Conservation (phyloP, 305 asterid genomes). For the Euphrasia arctica region DNA sequence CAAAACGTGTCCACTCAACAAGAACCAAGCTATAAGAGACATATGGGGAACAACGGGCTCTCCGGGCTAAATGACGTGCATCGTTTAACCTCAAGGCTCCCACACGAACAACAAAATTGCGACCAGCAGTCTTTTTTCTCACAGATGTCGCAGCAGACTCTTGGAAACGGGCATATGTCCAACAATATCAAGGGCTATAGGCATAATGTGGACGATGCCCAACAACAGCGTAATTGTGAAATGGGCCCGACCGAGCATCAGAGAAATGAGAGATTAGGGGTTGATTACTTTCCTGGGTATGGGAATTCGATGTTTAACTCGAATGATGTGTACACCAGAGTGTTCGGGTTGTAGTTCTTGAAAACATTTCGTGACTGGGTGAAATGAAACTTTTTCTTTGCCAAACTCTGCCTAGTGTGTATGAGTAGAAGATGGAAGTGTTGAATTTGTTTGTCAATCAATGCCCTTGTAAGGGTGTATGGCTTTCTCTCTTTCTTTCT, state of each 20-base stretch:
- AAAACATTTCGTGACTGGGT: not conserved
- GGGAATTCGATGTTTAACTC: constrained; percentile 62
- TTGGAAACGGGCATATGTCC: constrained; percentile 40
- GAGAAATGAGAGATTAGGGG: constrained; percentile 62
- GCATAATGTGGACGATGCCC: constrained; percentile 42
- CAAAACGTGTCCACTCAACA: constrained; percentile 42
- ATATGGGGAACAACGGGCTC: constrained; percentile 36
- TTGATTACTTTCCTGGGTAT: constrained; percentile 51
- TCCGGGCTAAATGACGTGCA: constrained; percentile 30
- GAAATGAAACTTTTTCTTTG: not conserved
- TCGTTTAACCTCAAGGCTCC: constrained; percentile 48
- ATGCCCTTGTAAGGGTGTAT: not conserved
- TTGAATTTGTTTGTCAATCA: not conserved
- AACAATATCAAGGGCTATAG: constrained; percentile 38
- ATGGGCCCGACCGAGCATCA: constrained; percentile 39
- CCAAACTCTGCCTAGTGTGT: not conserved
- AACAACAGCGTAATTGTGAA: constrained; percentile 47
- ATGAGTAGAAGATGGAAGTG: constrained; percentile 1
- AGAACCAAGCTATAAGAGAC: constrained; percentile 40
- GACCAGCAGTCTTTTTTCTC: constrained; percentile 40
- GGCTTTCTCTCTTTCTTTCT: not conserved
- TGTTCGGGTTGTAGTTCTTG: constrained; percentile 63
- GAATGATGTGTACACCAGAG: constrained; percentile 67
- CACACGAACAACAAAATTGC: constrained; percentile 39
- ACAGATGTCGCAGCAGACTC: constrained; percentile 46